Conservation (phyloP, 192 early-diverging fungal species). For the Podochytrium sp. region DNA sequence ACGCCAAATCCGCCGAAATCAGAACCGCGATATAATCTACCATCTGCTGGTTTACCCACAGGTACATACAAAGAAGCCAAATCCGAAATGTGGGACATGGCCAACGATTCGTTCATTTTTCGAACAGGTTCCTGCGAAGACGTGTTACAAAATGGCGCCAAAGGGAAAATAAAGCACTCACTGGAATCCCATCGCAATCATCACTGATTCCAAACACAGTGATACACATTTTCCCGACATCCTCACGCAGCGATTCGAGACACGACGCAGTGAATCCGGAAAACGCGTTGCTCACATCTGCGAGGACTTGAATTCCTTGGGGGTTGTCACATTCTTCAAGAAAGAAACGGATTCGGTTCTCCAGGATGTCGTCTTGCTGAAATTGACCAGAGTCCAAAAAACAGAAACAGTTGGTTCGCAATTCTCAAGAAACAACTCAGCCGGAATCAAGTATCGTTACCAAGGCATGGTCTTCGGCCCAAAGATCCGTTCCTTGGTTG, state of each 20-base stretch:
- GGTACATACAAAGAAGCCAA: constrained; percentile 44
- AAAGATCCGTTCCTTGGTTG: constrained; percentile 54
- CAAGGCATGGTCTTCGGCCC: constrained; percentile 10
- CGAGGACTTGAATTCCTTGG: constrained; percentile 52
- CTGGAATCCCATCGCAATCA: constrained; percentile 19
- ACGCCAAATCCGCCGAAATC: constrained; percentile 14
- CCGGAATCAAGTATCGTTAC: not conserved
- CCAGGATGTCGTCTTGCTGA: constrained; percentile 48
- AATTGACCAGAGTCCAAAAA: too few species aligned
- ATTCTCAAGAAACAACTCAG: too few species aligned
- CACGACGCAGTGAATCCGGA: constrained; percentile 38
- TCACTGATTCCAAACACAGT: constrained; percentile 46
- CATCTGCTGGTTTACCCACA: not conserved
- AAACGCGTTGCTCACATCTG: constrained; percentile 49
- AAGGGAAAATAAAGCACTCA: not conserved
- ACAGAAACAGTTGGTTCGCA: too few species aligned
- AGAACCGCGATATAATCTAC: not conserved
- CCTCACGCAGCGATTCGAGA: constrained; percentile 41
- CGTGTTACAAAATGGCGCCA: not conserved
- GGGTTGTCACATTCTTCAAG: constrained; percentile 51
- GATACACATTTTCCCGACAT: constrained; percentile 46
- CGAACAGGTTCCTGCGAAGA: constrained; percentile 30
- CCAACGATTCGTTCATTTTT: constrained; percentile 36
- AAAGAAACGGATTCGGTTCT: constrained; percentile 48
- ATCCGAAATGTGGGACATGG: constrained; percentile 23